Evolutionary conservation across 2,329 filamentous ascomycete species (phyloP), one percentile per base, ranked within the genome.

Genomic region (Fusarium cicatricum): DNA sequence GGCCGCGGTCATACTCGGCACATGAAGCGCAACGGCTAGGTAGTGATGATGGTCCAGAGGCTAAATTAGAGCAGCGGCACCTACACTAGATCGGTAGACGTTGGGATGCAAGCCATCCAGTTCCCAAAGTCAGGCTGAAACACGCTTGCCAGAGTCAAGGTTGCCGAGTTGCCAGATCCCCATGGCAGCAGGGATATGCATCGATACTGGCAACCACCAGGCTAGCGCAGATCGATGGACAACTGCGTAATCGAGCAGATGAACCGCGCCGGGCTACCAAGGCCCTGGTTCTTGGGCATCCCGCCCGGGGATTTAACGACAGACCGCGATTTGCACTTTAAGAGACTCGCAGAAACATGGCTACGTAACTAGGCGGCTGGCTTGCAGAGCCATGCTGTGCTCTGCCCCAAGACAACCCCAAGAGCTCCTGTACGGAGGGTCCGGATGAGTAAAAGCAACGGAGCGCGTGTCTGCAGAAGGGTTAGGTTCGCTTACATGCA

Each of bases 241-340:
- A 34, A 43, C 33, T 16, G 31, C 37, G 29, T 15, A 11, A 39
- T 41, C 51, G 31, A 46, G 33, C 45, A 16, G 37, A 19, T 32
- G 34, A 37, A 17, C 26, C 10, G n/a, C 34, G 14, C 32, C 26
- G 8, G 38, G 32, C 42, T 61, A 62, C 53, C 55, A 41, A 49
- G 19, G 38, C 29, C 59, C 55, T 56, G 59, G 59, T 40, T 59
- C 55, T 56, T 16, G 42, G 51, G 32, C 32, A 46, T 42, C 33
- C 41, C 36, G 36, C n/a, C 16, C 28, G 33, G 17, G 11, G 17
- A 7, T 37, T 23, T 12, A 15, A 23, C 31, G 29, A 14, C 41
- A 46, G 32, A 31, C 17, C 19, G 34, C 19, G 15, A 43, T 46
- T 41, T 36, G 31, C 23, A 48, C 16, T 16, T 19, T 21, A 8